Evolutionary conservation across 2,329 filamentous ascomycete species (phyloP), one percentile per base, ranked within the genome.

Genomic region (Sordariomycetes sp.): DNA sequence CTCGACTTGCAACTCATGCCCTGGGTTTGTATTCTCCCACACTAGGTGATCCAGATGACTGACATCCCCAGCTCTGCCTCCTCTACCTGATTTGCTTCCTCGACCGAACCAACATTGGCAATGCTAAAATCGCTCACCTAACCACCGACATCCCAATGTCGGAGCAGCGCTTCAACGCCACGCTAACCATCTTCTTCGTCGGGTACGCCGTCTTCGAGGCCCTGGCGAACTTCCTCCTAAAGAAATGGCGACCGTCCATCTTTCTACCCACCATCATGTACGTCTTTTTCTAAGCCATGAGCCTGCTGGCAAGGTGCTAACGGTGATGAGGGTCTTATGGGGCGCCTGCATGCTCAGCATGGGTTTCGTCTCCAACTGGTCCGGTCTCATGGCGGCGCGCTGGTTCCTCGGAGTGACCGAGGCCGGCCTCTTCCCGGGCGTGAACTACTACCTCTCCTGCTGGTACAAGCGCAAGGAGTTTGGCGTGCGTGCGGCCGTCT

Each of bases 251-350:
- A 2, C 87, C 87, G 0, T 85, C 80, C 25, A 60, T 88, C 34
- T 94, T 93, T 51, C 76, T 93, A 36, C 82, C 86, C 3, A 63
- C 72, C 21, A 93, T 93, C 49, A 93, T 94, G 81, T 68, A 72
- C 45, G 66, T 71, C 14, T 12, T n/a, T 25, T 20, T 16, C 12
- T 17, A n/a, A 15, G 21, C 8, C 10, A 11, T 26, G 30, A 17
- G 5, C 12, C 17, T 25, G 10, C 4, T 8, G 11, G 12, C 26
- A 2, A 21, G 6, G 18, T 21, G 36, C 46, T 57, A 39, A 56
- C 33, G 34, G 17, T 10, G 15, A 21, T 12, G 26, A 76, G 73
- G 61, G 50, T 78, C 21, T 42, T 68, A 2, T 81, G 82, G 83
- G 83, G 83, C 3, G 59, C 68, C 8, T 69, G 66, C 33, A 85